These are phyloP conservation scores for Brassica cretica DNA, from an alignment of 345 rosid species.

Conservation along the genomic window DNA sequence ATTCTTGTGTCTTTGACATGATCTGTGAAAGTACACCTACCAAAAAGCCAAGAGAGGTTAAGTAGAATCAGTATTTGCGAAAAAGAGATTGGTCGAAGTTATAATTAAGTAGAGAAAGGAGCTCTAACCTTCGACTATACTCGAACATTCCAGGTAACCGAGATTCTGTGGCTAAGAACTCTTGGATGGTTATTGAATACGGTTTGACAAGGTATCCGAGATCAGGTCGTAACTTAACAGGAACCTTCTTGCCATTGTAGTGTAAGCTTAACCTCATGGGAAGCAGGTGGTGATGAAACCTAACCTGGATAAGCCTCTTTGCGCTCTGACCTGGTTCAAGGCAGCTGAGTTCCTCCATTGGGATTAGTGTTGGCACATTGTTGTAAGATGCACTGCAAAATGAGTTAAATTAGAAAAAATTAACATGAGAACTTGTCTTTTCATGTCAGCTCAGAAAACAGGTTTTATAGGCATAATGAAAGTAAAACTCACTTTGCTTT, in stretches of 20 bases:
- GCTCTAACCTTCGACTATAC: slow-evolving; percentile 68
- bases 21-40: slow-evolving; percentile 71
- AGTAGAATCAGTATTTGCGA: not conserved
- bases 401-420: slow-evolving; percentile 1
- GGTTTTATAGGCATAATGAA: not conserved
- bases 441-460: not conserved
- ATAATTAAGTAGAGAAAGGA: slow-evolving; percentile 6
- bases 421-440: slow-evolving; percentile 21
- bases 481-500: slow-evolving; percentile 57
- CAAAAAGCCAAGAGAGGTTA: slow-evolving; percentile 21
- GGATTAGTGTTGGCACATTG: slow-evolving; percentile 60
- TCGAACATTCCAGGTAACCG: slow-evolving; percentile 92
- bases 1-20: slow-evolving; percentile 59
- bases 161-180: slow-evolving; percentile 60
- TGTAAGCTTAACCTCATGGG: slow-evolving; percentile 69
- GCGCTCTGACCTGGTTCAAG: slow-evolving; percentile 64
- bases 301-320: slow-evolving; percentile 69
- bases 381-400: slow-evolving; percentile 53
- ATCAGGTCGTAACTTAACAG: slow-evolving; percentile 87
- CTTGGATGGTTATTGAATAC: slow-evolving; percentile 57
- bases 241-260: slow-evolving; percentile 57
- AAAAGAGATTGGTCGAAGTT: not conserved
- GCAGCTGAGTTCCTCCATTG: slow-evolving; percentile 65
- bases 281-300: slow-evolving; percentile 86
- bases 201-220: slow-evolving; percentile 96